These are phyloP conservation scores for Dryas integrifolia DNA, from an alignment of 331 rosid genomes.

Conservation along the genomic window DNA sequence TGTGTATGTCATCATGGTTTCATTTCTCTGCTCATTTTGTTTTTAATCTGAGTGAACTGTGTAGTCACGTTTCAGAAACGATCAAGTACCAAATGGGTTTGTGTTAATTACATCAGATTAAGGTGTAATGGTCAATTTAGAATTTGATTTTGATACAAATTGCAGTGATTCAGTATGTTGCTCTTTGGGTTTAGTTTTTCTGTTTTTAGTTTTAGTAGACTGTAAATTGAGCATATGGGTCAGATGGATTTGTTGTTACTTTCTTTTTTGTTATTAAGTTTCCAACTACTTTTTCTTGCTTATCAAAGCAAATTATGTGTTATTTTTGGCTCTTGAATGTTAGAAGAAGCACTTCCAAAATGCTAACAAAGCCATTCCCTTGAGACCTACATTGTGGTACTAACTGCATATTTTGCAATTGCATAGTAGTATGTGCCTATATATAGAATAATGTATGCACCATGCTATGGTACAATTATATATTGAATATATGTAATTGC, in stretches of 20 bases:
- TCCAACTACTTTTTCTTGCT: not conserved
- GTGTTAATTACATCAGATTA: not conserved
- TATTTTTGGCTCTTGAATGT: not conserved
- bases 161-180: not conserved
- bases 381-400: not conserved
- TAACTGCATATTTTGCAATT: not conserved
- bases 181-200: not conserved
- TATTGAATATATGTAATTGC: no score
- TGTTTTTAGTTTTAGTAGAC: not conserved
- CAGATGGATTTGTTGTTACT: not conserved
- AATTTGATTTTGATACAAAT: not conserved
- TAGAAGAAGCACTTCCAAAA: not conserved
- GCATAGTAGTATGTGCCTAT: not conserved
- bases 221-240: conserved; percentile 1
- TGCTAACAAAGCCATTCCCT: not conserved
- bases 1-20: not conserved
- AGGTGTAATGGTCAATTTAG: not conserved
- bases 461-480: not conserved
- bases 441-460: not conserved
- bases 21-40: not conserved
- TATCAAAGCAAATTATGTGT: no score
- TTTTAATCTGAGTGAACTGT: not conserved
- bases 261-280: not conserved
- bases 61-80: not conserved
- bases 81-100: not conserved